Evolutionary conservation across 805 yeast species (phyloP), one percentile per base, ranked within the genome.

Genomic region (Hanseniaspora lachancei): DNA sequence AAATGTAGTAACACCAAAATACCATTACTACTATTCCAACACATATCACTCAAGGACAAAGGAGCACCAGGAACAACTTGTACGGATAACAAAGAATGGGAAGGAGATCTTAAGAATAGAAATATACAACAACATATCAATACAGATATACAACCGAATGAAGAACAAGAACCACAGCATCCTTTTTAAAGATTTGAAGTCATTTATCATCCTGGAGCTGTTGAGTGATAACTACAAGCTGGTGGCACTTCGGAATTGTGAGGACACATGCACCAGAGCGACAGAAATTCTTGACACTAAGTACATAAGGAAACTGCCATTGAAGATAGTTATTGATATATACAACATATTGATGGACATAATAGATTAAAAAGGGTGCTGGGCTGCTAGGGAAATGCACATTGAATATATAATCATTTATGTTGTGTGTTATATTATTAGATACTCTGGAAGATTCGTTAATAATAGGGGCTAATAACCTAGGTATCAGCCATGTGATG

Each of bases 331-430:
- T 12, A 50, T 29, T 35, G 54, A 50, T 35, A 23, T 50, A 3
- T 50, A 50, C n/a, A 50, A 50, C 44, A 34, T 50, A 15, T 35
- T 50, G 32, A 39, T 36, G 41, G 23, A 47, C 4, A 23, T 41
- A 23, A 41, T 41, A 23, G 44, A 41, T 13, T 23, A 10, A 15
- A n/a, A 10, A 18, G 13, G 21, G 5, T 39, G 15, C 2, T 18
- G 4, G 15, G 35, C 15, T 13, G 5, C 10, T 32, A 32, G 15
- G 35, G 35, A 32, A 2, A 32, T 12, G 15, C 35, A 32, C 35
- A 32, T 32, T 32, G 5, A 32, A 32, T 6, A 7, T 12, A 27
- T 27, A 6, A 6, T 27, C 8, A 4, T 27, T 27, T 27, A 27
- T 7, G 29, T 7, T 27, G 9, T 27, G 5, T n/a, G n/a, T 24